Base-by-base conservation (phyloP, 163 green algal genomes). In the Scenedesmus sp. region DNA sequence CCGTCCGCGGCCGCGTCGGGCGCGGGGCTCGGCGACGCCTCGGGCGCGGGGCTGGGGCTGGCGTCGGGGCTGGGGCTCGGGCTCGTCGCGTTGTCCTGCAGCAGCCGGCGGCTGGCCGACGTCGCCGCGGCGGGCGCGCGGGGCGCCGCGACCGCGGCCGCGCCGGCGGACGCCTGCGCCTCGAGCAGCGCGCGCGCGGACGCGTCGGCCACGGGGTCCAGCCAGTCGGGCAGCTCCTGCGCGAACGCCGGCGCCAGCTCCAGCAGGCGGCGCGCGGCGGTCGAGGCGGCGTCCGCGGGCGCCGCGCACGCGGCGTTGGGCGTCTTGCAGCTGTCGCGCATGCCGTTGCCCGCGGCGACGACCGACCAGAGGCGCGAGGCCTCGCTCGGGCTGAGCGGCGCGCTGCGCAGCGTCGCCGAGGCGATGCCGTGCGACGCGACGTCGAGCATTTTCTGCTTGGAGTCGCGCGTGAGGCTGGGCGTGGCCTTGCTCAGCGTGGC, bases 401-500 rank as follows among this genome's bases (percentile, higher is more conserved):
- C 63, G 3, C n/a, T 22, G 28, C 42, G 63, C 18, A 75, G 47
- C 48, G 48, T 51, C 13, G 66, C 66, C 24, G 66, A 29, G 22
- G 47, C 28, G 24, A 64, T 63, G 48, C 66, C 66, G 22, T 48
- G 50, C 2, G 24, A 10, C 3, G 48, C 66, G 24, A 75, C 66
- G 39, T 50, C 26, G 20, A 75, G 48, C 66, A 75, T 75, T 31
- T 63, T 75, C 26, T 31, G 29, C 66, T 63, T 75, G 14, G 66
- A 34, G 29, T 63, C 66, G 29, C 24, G 33, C 31, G 48, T 75
- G 28, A 75, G 24, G 20, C 50, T 31, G 18, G 6, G 63, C 20
- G 66, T 64, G 48, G 66, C 29, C 66, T 75, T 75, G 66, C 31
- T 64, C 15, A 75, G 66, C 10, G 66, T 75, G 14, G 66, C 66